Percentiles rank a stretch among this genome's conserved stretches.
Conservation (phyloP, 805 yeast genomes). For the Candida sonorensis region DNA sequence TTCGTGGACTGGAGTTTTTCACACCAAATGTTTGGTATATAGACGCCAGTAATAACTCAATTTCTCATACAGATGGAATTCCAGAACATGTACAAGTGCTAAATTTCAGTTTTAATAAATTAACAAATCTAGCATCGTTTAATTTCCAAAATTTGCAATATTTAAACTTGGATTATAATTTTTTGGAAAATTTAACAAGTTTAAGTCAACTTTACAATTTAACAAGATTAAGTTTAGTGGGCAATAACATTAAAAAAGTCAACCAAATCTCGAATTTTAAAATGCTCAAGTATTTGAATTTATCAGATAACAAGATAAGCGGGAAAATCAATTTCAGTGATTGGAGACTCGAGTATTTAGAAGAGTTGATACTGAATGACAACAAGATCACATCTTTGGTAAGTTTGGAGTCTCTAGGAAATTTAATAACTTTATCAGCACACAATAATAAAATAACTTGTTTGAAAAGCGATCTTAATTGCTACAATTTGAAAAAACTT, state of each 20-base stretch:
- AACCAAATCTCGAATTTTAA: constrained; percentile 31
- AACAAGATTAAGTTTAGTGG: constrained; percentile 31
- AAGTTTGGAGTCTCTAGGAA: constrained; percentile 31
- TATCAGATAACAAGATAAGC: constrained; percentile 33
- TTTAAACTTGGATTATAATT: constrained; percentile 34
- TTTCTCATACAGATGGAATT: constrained; percentile 39
- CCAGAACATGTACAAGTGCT: constrained; percentile 34
- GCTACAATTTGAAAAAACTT: constrained; percentile 31
- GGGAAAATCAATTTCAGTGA: constrained; percentile 33
- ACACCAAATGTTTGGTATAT: constrained; percentile 36
- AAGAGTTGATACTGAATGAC: constrained; percentile 37
- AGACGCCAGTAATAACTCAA: constrained; percentile 35
- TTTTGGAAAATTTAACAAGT: constrained; percentile 29
- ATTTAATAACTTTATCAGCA: constrained; percentile 33
- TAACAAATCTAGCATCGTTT: constrained; percentile 37
- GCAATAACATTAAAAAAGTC: constrained; percentile 30
- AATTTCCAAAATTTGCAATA: constrained; percentile 34
- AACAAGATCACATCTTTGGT: constrained; percentile 30
- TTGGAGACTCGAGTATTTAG: constrained; percentile 32
- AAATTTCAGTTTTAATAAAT: constrained; percentile 31
- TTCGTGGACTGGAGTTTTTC: constrained; percentile 37
- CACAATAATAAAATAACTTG: constrained; percentile 34
- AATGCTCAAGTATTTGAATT: constrained; percentile 34
- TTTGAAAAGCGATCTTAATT: constrained; percentile 16
- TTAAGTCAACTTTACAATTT: constrained; percentile 35